Percentiles rank a stretch among this genome's conserved stretches.
These are phyloP conservation scores for Magnaporthales sp. DNA, from an alignment of 2,329 filamentous ascomycete genomes.

Conservation along the genomic window DNA sequence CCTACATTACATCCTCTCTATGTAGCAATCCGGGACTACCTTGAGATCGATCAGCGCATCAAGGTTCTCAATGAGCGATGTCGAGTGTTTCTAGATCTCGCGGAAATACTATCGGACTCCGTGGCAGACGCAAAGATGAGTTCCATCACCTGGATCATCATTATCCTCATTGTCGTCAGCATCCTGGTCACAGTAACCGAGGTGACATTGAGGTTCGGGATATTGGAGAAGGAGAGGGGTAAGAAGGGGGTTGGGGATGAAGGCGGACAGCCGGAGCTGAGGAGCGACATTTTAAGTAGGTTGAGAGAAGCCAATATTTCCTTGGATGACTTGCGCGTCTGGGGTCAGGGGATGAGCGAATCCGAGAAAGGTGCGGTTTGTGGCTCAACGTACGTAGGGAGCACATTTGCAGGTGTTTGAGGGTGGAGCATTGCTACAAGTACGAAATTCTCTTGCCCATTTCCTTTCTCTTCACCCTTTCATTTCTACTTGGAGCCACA, in stretches of 20 bases:
- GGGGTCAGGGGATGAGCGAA: conserved; percentile 11
- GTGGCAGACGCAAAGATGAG: conserved; percentile 96
- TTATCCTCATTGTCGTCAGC: conserved; percentile 81
- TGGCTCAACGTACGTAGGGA: conserved; percentile 12
- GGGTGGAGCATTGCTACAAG: not conserved
- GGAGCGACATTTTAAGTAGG: not conserved
- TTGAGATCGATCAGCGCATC: conserved; percentile 93
- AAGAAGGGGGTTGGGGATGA: conserved; percentile 9
- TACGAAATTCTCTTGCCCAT: not conserved
- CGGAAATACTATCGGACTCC: conserved; percentile 86
- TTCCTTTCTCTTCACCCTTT: not conserved
- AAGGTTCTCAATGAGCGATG: conserved; percentile 96
- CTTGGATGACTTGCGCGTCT: conserved; percentile 13
- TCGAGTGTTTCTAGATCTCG: conserved; percentile 89
- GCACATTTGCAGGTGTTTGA: conserved; percentile 14
- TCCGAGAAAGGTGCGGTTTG: conserved; percentile 13
- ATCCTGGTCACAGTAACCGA: conserved; percentile 89
- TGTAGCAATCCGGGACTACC: conserved; percentile 87
- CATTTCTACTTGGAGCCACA: no score
- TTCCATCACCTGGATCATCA: conserved; percentile 95
- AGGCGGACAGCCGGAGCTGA: conserved; percentile 1
- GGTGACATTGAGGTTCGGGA: conserved; percentile 76
- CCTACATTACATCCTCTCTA: conserved; percentile 93
- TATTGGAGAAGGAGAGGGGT: conserved; percentile 44
- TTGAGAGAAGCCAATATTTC: conserved; percentile 8